A percentile compares a stretch with the other conserved stretches of the same genome.
Conservation (phyloP, 2,329 filamentous ascomycete species). For the Didymosphaeria variabile region DNA sequence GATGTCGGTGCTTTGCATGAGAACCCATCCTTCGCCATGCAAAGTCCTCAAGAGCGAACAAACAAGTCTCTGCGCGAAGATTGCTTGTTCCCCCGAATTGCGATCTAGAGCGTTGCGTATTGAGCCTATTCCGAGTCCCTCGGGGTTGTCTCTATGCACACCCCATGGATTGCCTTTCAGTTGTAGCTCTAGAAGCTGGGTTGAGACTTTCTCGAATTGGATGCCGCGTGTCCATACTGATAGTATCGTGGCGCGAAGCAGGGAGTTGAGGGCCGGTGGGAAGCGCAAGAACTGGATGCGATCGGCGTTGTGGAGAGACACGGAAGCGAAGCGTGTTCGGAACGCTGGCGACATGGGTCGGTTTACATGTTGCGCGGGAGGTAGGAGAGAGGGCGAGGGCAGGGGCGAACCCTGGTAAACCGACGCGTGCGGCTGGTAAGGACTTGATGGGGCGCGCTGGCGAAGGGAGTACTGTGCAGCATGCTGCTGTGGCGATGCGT, state of each 20-base stretch:
- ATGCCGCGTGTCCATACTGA: slow-evolving; percentile 37
- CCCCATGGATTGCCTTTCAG: slow-evolving; percentile 45
- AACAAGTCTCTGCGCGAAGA: slow-evolving; percentile 39
- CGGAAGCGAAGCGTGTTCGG: slow-evolving; percentile 16
- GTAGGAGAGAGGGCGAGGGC: slow-evolving; percentile 4
- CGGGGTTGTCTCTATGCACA: not conserved
- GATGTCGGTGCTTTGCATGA: slow-evolving; percentile 44
- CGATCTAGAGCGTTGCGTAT: slow-evolving; percentile 16
- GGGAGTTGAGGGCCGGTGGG: slow-evolving; percentile 28
- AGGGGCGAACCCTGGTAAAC: not conserved
- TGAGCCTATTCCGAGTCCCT: not conserved
- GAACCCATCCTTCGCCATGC: slow-evolving; percentile 45
- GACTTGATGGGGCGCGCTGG: not conserved
- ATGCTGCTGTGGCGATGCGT: not conserved
- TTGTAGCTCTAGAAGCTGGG: slow-evolving; percentile 39
- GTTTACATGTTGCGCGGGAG: not conserved
- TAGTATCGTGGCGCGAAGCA: slow-evolving; percentile 31
- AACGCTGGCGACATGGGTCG: slow-evolving; percentile 6
- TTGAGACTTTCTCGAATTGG: slow-evolving; percentile 27
- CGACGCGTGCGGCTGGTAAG: slow-evolving; percentile 6
- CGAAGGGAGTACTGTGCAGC: not conserved
- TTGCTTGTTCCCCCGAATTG: slow-evolving; percentile 25
- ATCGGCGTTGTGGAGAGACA: slow-evolving; percentile 14
- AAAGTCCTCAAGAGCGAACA: slow-evolving; percentile 39
- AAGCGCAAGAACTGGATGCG: slow-evolving; percentile 45